Evolutionary conservation across 257 asterid species (phyloP), one percentile per base, ranked within the genome.

Genomic region (Solanum peruvianum): DNA sequence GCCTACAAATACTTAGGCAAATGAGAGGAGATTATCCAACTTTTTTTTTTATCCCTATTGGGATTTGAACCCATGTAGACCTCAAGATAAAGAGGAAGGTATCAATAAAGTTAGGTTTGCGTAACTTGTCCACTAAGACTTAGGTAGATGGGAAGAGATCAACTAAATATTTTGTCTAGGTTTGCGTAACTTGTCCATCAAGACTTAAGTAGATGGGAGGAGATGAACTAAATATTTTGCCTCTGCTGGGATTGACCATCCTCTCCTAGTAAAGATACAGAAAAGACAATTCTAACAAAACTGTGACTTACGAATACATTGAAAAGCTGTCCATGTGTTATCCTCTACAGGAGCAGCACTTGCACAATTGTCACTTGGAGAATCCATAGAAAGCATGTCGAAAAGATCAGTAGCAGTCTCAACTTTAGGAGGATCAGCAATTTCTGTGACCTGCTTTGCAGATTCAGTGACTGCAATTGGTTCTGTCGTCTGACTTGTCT

Each of bases 381-480:
- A 92, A 88, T 96, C 97, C 92, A 93, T 70, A 29, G 98, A 95
- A 89, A 95, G 97, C 95, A 95, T 93, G 92, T 92, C 88, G 90
- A 97, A 95, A 88, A 96, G 97, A 92, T 97, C 99, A 75, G 98
- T 95, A 47, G 98, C 97, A 90, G 88, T 92, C 90, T 97, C 98
- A 86, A 96, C 95, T 92, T 95, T 97, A 14, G 96, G 91, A 71
- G 95, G 93, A 84, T 95, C 21, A 87, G 87, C 91, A 81, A 87
- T 87, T 72, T 90, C 94, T 60, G 90, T 87, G 80, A 91, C 93
- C 86, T 89, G 92, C 90, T 92, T 94, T 52, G 83, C 60, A 58
- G 95, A 87, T 90, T 93, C 96, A 66, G 93, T 71, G 60, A 90
- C 49, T 78, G 90, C 86, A 89, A 87, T 91, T 62, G 94, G 91